Conservation (phyloP, 2,329 filamentous ascomycete species). For the Claviceps sp. region DNA sequence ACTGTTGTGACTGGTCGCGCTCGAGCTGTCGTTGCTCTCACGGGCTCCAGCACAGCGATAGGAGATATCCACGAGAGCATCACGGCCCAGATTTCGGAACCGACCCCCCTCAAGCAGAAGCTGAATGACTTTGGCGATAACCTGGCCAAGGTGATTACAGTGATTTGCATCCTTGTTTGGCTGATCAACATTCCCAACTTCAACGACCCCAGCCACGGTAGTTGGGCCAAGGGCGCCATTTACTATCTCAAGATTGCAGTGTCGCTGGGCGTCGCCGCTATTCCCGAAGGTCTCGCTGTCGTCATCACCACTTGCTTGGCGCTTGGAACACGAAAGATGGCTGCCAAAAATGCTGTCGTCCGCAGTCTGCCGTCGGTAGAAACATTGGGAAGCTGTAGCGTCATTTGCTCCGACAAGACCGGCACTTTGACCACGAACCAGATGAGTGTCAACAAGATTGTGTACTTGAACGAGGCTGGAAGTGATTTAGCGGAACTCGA, state of each 20-base stretch:
- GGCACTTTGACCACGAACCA: constrained; percentile 97
- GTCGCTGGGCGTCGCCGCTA: constrained; percentile 92
- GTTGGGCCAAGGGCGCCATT: constrained; percentile 92
- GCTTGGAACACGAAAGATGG: constrained; percentile 95
- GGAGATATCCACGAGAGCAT: constrained; percentile 99
- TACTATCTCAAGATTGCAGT: constrained; percentile 99
- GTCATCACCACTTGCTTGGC: constrained; percentile 98
- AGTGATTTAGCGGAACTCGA: constrained; percentile 70
- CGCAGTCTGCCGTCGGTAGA: constrained; percentile 93
- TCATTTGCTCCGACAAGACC: constrained; percentile 99
- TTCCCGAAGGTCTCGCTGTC: constrained; percentile 91
- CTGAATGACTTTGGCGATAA: constrained; percentile 95
- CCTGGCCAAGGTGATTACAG: constrained; percentile 93
- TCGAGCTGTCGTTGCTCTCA: constrained; percentile 79
- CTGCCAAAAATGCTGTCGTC: constrained; percentile 93
- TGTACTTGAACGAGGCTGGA: constrained; percentile 65
- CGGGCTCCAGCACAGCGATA: constrained; percentile 83
- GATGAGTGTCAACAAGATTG: constrained; percentile 94
- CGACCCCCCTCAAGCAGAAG: constrained; percentile 95
- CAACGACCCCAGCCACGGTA: constrained; percentile 83
- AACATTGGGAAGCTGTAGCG: constrained; percentile 95
- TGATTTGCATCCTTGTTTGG: constrained; percentile 94
- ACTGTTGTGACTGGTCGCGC: constrained; percentile 93
- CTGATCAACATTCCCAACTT: constrained; percentile 98
- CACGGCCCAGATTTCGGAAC: constrained; percentile 91